A percentile compares a stretch with the other conserved stretches of the same genome.
These are phyloP conservation scores for Tuber calosporum DNA, from an alignment of 495 filamentous ascomycete genomes.

Conservation along the genomic window DNA sequence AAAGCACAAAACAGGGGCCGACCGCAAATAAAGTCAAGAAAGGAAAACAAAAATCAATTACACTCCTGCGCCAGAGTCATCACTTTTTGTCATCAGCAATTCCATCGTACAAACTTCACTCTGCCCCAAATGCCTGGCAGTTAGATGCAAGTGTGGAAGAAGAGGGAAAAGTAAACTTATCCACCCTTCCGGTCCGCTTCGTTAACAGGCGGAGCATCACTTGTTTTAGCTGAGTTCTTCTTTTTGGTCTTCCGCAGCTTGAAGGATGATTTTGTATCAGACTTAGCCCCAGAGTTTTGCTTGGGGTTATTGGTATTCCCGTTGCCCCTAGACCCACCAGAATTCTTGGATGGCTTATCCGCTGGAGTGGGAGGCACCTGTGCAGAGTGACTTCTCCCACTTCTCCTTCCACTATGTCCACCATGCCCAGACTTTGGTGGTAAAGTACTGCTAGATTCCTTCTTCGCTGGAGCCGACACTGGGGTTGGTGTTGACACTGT, in stretches of 20 bases:
- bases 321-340: background rate
- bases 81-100: conserved; percentile 35
- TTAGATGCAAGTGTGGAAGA: background rate
- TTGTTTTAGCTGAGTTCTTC: conserved; percentile 6
- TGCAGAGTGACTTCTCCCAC: background rate
- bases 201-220: conserved; percentile 17
- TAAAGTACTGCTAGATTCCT: conserved; percentile 8
- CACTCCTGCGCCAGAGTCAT: conserved; percentile 28
- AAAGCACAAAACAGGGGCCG: conserved; percentile 28
- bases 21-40: conserved; percentile 30
- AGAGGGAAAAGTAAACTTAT: conserved; percentile 17
- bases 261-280: background rate
- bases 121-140: conserved; percentile 11
- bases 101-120: conserved; percentile 34
- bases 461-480: background rate
- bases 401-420: background rate
- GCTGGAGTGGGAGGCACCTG: background rate
- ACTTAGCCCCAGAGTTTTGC: background rate
- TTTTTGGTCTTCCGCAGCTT: conserved; percentile 1
- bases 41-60: conserved; percentile 29
- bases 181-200: conserved; percentile 32
- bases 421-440: background rate
- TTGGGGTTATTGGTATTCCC: background rate
- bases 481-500: background rate
- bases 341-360: background rate